Percentiles rank a stretch among this genome's conserved stretches.
Conservation (phyloP, 2,329 filamentous ascomycete genomes). For the Emydomyces testavorans region DNA sequence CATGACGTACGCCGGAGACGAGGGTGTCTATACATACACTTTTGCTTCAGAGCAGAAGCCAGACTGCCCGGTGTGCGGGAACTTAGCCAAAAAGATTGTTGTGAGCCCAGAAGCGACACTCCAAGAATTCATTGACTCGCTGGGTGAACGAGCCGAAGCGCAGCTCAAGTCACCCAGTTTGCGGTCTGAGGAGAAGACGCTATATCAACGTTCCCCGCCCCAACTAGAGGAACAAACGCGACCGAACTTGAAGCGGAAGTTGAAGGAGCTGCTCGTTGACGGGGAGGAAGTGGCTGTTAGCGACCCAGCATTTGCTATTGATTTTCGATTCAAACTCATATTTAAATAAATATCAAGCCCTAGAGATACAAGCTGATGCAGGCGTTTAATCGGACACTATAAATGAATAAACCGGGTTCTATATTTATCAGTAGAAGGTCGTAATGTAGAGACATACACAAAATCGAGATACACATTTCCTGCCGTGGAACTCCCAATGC, state of each 20-base stretch:
- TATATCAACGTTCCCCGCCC: constrained; percentile 80
- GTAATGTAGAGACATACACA: constrained; percentile 1
- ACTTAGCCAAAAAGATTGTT: constrained; percentile 61
- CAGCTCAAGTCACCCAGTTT: constrained; percentile 92
- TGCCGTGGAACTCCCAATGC: not conserved
- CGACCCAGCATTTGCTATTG: constrained; percentile 74
- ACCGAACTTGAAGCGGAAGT: constrained; percentile 66
- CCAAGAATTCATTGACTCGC: constrained; percentile 70
- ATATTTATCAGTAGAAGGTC: not conserved
- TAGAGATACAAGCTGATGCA: not conserved
- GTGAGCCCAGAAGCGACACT: constrained; percentile 63
- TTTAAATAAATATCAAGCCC: constrained; percentile 27
- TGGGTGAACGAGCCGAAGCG: constrained; percentile 72
- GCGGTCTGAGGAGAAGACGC: constrained; percentile 64
- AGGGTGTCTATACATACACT: constrained; percentile 92
- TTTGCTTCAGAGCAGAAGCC: constrained; percentile 90
- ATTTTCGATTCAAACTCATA: constrained; percentile 50
- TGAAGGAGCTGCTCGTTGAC: constrained; percentile 63
- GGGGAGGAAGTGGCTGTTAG: constrained; percentile 87
- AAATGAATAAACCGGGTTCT: not conserved
- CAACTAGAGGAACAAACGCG: constrained; percentile 74
- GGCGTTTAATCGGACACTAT: not conserved
- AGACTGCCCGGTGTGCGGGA: constrained; percentile 90
- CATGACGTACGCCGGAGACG: constrained; percentile 99
- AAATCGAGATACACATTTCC: not conserved